Evolutionary conservation across 2,329 filamentous ascomycete species (phyloP), one percentile per base, ranked within the genome.

Genomic region (Diaporthe caulivora): DNA sequence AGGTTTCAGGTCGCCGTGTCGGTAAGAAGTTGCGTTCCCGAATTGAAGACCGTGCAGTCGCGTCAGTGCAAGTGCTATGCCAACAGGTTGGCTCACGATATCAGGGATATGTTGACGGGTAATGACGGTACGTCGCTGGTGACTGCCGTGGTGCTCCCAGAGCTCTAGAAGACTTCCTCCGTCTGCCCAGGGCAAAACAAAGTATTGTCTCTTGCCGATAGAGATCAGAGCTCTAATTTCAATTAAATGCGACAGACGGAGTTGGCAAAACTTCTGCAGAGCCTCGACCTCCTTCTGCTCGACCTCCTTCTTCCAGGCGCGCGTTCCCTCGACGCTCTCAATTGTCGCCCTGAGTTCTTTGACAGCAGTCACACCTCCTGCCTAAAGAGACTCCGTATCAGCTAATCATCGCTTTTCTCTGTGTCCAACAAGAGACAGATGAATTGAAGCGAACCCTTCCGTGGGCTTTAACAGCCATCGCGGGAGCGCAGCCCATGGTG

Each of bases 121-220:
- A 37, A 57, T 37, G 2, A 0, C 7, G 37, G 31, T 37, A 11
- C 15, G 21, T 21, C 18, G 17, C 13, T 24, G 42, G 9, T 24
- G 17, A 9, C 8, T 29, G 26, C 49, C 18, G 18, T 6, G 34
- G 4, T 3, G 9, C 31, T 26, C 5, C 55, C 51, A 74, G 26
- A 74, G 58, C 8, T 72, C 34, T 9, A 26, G 24, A 10, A 76
- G 64, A 31, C 73, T 74, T 1, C 72, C 72, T 5, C 65, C 72
- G 29, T 68, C 42, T 1, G 72, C 74, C 74, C 70, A 74, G 1
- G 55, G 72, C 26, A 72, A 76, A 21, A 76, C 17, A n/a, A 76
- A 49, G 40, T 73, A 75, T 17, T 57, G 57, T 3, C 37, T 60
- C 2, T 17, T 18, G 0, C 40, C 73, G 21, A 34, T 64, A 15